phyloP scores from a whole-genome alignment of 1,139 yeast genomes.

The Yamadazyma kanchanaburiensis region DNA sequence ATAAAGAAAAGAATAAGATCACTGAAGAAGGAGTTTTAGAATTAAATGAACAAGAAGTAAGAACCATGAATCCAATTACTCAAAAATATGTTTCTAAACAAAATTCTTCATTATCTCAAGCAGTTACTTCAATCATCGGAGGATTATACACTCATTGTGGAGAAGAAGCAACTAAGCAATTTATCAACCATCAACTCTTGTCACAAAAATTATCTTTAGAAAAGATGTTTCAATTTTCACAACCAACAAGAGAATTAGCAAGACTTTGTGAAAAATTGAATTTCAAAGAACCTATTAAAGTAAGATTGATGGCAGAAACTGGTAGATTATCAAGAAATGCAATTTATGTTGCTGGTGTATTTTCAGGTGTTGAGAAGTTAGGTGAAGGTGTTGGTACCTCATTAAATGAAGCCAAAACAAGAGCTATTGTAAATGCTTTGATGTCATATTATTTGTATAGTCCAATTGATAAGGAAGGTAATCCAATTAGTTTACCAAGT shows the following conservation, averaged over 20 bases:
- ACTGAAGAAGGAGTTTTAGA: conserved; percentile 52
- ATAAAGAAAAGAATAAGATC: conserved; percentile 30
- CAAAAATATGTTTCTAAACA: conserved; percentile 23
- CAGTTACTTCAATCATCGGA: conserved; percentile 71
- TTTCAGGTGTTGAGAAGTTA: conserved; percentile 74
- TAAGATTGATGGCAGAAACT: conserved; percentile 86
- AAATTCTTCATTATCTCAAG: conserved; percentile 46
- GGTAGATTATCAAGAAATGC: conserved; percentile 87
- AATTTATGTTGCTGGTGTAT: conserved; percentile 87
- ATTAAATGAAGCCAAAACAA: conserved; percentile 83
- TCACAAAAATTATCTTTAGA: conserved; percentile 75
- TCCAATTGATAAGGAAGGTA: conserved; percentile 54
- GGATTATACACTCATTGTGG: conserved; percentile 69
- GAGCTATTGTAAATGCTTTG: conserved; percentile 89
- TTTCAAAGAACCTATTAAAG: conserved; percentile 66
- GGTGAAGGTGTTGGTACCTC: conserved; percentile 98
- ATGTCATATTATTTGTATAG: conserved; percentile 89
- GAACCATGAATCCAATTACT: conserved; percentile 15
- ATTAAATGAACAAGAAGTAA: conserved; percentile 31
- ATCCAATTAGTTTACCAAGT: conserved; percentile 53
- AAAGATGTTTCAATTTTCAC: conserved; percentile 72
- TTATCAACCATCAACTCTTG: conserved; percentile 69
- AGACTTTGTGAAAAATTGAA: conserved; percentile 75
- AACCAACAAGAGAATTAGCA: conserved; percentile 84
- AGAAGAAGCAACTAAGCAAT: conserved; percentile 55